Conservation (phyloP, 2,329 filamentous ascomycete species). For the Podosphaera leucotricha region DNA sequence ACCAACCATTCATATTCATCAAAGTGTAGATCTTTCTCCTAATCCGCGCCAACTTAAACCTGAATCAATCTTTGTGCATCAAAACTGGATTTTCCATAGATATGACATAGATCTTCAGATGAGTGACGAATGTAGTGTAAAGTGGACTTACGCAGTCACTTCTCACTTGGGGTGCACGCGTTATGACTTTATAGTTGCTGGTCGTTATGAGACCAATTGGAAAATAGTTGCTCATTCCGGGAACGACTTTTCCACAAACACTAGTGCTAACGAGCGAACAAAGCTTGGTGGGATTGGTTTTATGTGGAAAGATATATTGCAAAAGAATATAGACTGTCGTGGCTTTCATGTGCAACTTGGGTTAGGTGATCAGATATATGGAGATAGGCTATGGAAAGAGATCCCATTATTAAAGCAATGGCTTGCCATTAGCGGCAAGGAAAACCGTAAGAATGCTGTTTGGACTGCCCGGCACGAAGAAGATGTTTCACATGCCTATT, state of each 20-base stretch:
- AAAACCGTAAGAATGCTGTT: conserved; percentile 66
- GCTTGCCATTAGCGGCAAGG: conserved; percentile 79
- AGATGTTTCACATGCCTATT: conserved; percentile 87
- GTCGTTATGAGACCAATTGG: conserved; percentile 76
- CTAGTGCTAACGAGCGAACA: conserved; percentile 63
- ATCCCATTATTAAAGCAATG: conserved; percentile 85
- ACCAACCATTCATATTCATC: conserved; percentile 86
- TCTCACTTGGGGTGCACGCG: conserved; percentile 93
- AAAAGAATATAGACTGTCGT: conserved; percentile 89
- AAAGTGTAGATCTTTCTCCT: conserved; percentile 71
- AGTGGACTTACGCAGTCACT: conserved; percentile 97
- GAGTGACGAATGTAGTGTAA: conserved; percentile 55
- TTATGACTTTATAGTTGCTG: conserved; percentile 90
- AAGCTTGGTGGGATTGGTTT: conserved; percentile 74
- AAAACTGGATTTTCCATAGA: conserved; percentile 86
- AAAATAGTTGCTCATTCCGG: conserved; percentile 89
- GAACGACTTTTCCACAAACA: conserved; percentile 80
- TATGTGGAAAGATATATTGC: conserved; percentile 98
- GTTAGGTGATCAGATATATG: conserved; percentile 84
- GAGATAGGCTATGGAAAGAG: conserved; percentile 88
- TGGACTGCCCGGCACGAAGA: conserved; percentile 95
- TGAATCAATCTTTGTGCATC: conserved; percentile 65
- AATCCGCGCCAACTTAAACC: conserved; percentile 74
- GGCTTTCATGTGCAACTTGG: conserved; percentile 90
- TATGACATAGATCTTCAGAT: conserved; percentile 82